Base-by-base conservation (phyloP, 2,329 filamentous ascomycete species). In the Trichoderma sp. region DNA sequence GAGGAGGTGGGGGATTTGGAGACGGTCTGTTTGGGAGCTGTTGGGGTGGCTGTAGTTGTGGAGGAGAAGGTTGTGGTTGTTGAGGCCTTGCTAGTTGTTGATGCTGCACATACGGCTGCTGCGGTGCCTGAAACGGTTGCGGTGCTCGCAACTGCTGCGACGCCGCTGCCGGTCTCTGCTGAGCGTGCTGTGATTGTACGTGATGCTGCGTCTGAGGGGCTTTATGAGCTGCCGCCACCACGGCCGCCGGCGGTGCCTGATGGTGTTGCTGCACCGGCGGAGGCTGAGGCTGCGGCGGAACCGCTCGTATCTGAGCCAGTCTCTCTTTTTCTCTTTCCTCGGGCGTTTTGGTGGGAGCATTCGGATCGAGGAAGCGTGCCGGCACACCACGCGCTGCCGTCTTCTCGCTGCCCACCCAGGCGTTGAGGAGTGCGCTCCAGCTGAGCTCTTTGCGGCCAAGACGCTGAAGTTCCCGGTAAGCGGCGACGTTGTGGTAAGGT, bases 371-470 rank as follows among this genome's bases (percentile, higher is more conserved):
- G 77, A 97, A 98, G 63, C 93, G 87, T 69, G 88, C 89, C 0
- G 94, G 95, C 29, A 97, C 94, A 7, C 94, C 94, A 49, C 84
- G 85, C 10, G 92, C 92, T 0, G 92, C 88, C 74, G 80, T 82
- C 77, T 82, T 83, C 72, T 83, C 85, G 72, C 85, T 87, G 0
- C 95, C 95, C 5, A 95, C 90, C 87, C 94, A 99, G 19, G 91
- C 92, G 6, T 92, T 94, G 35, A 97, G 80, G 73, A 96, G 84
- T 35, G 84, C 85, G 77, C 94, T 97, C 92, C 93, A 99, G 69
- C 88, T 88, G 78, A 94, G 94, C 56, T 92, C 89, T 55, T 93
- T 91, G 1, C 84, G 86, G 64, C 88, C 81, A 16, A 97, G 85
- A 68, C 90, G 88, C 75, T 92, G 91, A 57, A 98, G 91, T 78